Conservation (phyloP, 2,329 filamentous ascomycete species). For the Botrytis cinerea region DNA sequence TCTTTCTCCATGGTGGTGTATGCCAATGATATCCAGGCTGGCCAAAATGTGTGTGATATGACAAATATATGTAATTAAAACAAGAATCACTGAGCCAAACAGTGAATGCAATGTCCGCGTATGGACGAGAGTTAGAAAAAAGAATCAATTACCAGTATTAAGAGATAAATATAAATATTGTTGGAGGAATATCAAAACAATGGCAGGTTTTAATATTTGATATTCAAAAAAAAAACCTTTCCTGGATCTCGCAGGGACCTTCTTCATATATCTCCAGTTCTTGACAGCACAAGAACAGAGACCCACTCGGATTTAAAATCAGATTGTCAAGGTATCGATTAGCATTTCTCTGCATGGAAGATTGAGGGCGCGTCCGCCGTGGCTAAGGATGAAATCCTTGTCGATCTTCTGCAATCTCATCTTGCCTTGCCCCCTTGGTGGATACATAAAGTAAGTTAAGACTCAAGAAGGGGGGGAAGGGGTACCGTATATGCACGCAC, state of each 20-base stretch:
- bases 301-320: constrained; percentile 17
- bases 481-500: not conserved
- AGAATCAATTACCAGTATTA: constrained; percentile 4
- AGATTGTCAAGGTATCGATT: not conserved
- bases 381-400: constrained; percentile 11
- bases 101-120: not conserved
- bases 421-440: constrained; percentile 5
- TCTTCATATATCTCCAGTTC: constrained; percentile 1
- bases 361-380: not conserved
- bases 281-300: not conserved
- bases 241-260: not conserved
- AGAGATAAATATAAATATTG: constrained; percentile 7
- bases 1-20: constrained; percentile 21
- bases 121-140: not conserved
- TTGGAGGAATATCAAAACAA: not conserved
- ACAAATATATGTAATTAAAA: not conserved
- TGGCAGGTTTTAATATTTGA: not conserved
- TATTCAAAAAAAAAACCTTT: not conserved
- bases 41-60: not conserved
- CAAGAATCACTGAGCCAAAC: constrained; percentile 10
- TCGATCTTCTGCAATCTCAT: constrained; percentile 6
- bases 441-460: not conserved
- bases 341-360: constrained; percentile 15
- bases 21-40: not conserved
- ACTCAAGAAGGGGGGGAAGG: not conserved